Conservation (phyloP, 768 basidiomycete genomes). For the Nidularia pulvinata region DNA sequence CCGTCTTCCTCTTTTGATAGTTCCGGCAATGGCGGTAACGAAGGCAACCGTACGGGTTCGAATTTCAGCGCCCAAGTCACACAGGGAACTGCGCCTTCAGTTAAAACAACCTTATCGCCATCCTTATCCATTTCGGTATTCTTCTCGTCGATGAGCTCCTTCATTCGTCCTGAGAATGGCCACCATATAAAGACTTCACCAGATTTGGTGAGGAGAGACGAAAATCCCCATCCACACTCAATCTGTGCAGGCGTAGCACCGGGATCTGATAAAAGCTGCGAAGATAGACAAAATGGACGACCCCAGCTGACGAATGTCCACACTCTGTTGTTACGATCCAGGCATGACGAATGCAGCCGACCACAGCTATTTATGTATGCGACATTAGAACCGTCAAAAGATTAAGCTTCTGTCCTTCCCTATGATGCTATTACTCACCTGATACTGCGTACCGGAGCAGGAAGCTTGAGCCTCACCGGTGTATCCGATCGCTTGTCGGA, state of each 20-base stretch:
- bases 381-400: not conserved
- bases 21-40: constrained; percentile 59
- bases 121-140: constrained; percentile 45
- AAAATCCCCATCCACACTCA: constrained; percentile 82
- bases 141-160: constrained; percentile 28
- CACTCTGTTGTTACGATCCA: constrained; percentile 58
- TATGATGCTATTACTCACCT: constrained; percentile 40
- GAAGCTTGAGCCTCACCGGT: constrained; percentile 62
- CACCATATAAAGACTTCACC: constrained; percentile 80
- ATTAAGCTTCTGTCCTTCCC: no score
- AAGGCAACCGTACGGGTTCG: constrained; percentile 59
- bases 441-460: constrained; percentile 57
- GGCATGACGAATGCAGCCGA: constrained; percentile 64
- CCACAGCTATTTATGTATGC: constrained; percentile 58
- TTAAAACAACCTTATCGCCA: constrained; percentile 28
- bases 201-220: constrained; percentile 68
- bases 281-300: constrained; percentile 64
- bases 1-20: constrained; percentile 26
- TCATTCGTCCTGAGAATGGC: constrained; percentile 52
- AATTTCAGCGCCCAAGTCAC: constrained; percentile 53
- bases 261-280: constrained; percentile 44
- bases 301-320: constrained; percentile 85
- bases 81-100: constrained; percentile 55
- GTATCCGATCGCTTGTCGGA: constrained; percentile 43
- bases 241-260: constrained; percentile 51